Conservation (phyloP, 176 grass and related monocot genomes). For the Phragmites australis region DNA sequence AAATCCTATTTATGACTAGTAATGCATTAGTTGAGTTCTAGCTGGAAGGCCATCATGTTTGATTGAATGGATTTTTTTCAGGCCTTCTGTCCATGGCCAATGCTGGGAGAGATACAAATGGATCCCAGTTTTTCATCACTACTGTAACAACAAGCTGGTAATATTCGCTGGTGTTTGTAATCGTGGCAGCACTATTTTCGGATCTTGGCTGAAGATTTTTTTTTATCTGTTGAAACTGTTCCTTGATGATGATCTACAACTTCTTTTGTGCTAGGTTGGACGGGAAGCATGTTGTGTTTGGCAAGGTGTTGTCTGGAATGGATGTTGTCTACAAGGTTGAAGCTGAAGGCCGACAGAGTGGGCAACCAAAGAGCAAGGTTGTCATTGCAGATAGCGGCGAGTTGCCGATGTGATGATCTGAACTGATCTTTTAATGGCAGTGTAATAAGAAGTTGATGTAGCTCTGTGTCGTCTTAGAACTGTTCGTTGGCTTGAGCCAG, state of each 20-base stretch:
- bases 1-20: background rate
- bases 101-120: slow-evolving; percentile 80
- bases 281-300: slow-evolving; percentile 95
- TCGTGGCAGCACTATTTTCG: background rate
- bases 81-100: slow-evolving; percentile 97
- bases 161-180: background rate
- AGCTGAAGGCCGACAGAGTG: slow-evolving; percentile 80
- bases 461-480: background rate
- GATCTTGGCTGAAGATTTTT: background rate
- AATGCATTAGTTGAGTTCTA: background rate
- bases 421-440: background rate
- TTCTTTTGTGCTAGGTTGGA: slow-evolving; percentile 64
- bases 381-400: slow-evolving; percentile 82
- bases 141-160: slow-evolving; percentile 98
- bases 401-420: slow-evolving; percentile 54
- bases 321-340: slow-evolving; percentile 98
- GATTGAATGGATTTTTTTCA: slow-evolving; percentile 24
- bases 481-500: background rate
- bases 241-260: background rate
- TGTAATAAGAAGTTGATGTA: slow-evolving; percentile 10
- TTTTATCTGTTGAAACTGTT: background rate
- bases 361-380: slow-evolving; percentile 78
- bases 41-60: background rate
- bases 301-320: slow-evolving; percentile 97
- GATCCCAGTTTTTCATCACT: slow-evolving; percentile 98